Evolutionary conservation across 495 filamentous ascomycete species (phyloP), one percentile per base, ranked within the genome.

Genomic region (Hyaloscypha bicolor): DNA sequence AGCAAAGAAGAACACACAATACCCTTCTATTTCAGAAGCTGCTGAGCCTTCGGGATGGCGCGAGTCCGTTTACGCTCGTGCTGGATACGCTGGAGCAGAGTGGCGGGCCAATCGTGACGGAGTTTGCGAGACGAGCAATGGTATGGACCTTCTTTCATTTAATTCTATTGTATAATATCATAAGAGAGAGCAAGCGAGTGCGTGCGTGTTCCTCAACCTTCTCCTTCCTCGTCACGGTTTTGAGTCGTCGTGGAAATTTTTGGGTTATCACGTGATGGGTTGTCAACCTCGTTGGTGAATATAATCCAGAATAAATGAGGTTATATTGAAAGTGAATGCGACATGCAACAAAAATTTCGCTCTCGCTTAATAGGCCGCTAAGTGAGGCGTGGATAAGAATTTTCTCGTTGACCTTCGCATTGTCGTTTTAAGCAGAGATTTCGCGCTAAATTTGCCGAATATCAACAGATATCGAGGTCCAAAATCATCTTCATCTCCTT

Each of bases 41-140:
- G 3, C 82, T 98, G 60, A 89, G 86, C 69, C 78, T 91, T 16
- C 81, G 91, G 37, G 93, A 96, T 74, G 89, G 85, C 25, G 89
- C 89, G 2, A 96, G 93, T 33, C 94, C 93, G 2, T 87, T 98
- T 57, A 97, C 94, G 0, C 77, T 97, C 32, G 78, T 98, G 9
- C 81, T 95, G 62, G 94, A 97, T 78, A 91, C 85, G 19, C 76
- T 97, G 48, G 93, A 96, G 77, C 94, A 97, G 77, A 87, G 89
- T 29, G 90, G 87, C 14, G 83, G 79, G 30, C 90, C 89, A 6
- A 76, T 97, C 39, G 66, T 94, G 3, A 78, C 80, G 29, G 91
- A 96, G 76, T 93, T 93, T 73, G 87, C 92, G 45, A 80, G 80
- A 63, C 83, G 91, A 71, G 92, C 92, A 51, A 92, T 90, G 78